These are phyloP conservation scores for Thuidium tamariscinum DNA, from an alignment of 225 moss, liverwort and hornwort species.

Conservation along the genomic window DNA sequence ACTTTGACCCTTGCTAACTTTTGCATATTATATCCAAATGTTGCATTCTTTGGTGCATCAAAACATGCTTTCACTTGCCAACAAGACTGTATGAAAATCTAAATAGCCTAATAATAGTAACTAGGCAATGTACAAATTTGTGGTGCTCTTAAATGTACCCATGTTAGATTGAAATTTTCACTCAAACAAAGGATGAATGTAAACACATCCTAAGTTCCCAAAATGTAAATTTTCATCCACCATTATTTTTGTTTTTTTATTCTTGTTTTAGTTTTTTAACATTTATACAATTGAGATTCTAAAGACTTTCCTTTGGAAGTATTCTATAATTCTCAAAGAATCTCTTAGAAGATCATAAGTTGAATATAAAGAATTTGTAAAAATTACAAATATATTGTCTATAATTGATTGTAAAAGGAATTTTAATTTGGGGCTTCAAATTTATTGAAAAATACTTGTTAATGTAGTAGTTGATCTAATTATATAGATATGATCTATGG, in stretches of 20 bases:
- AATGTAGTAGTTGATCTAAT: fast-evolving
- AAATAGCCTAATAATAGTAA: too few species aligned
- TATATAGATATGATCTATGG: fast-evolving
- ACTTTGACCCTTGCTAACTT: too few species aligned
- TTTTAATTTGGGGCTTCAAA: fast-evolving
- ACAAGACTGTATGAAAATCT: too few species aligned
- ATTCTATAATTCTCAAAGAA: too few species aligned
- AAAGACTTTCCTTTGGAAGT: background rate
- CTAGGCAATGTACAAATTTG: too few species aligned
- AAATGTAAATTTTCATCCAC: background rate
- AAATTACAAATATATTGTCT: background rate
- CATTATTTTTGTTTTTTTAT: fast-evolving
- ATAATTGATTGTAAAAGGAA: fast-evolving
- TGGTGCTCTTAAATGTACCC: too few species aligned
- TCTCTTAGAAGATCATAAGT: too few species aligned
- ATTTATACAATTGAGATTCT: fast-evolving
- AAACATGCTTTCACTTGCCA: too few species aligned
- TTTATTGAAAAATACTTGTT: background rate
- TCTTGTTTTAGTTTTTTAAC: background rate
- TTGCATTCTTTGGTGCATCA: too few species aligned
- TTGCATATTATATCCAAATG: too few species aligned
- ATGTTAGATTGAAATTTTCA: too few species aligned
- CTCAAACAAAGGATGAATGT: fast-evolving
- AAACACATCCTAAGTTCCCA: fast-evolving
- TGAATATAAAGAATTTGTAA: too few species aligned